phyloP scores from a whole-genome alignment of 208 protist genomes.

The Vickermania spadyakhi region DNA sequence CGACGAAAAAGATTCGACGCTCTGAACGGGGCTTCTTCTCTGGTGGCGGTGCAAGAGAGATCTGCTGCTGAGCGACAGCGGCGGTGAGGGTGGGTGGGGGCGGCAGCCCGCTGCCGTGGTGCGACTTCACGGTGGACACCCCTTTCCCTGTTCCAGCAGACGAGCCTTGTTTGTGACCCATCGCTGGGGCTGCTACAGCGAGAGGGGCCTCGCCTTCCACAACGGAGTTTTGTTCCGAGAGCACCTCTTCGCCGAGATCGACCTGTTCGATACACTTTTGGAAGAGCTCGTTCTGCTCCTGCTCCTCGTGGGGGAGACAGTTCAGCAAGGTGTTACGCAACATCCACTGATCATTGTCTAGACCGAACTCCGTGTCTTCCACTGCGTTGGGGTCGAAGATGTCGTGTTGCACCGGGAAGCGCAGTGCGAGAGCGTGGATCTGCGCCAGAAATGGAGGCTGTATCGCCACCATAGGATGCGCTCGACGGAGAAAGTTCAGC shows the following conservation, averaged over 20 bases:
- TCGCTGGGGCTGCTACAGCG: not conserved
- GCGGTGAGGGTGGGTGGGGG: not conserved
- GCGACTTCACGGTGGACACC: not conserved
- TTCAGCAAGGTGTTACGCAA: conserved; percentile 87
- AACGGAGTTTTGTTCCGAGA: not conserved
- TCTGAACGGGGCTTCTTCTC: conserved; percentile 1
- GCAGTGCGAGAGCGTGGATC: conserved; percentile 80
- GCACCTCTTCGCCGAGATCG: conserved; percentile 34
- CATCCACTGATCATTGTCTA: conserved; percentile 91
- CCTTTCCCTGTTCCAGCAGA: too few species aligned
- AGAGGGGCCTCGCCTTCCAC: not conserved
- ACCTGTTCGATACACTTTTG: conserved; percentile 45
- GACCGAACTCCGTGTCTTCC: conserved; percentile 66
- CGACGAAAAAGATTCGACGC: conserved; percentile 21
- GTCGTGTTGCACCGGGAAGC: conserved; percentile 65
- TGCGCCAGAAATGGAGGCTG: conserved; percentile 88
- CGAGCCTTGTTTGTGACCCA: too few species aligned
- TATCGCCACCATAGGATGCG: conserved; percentile 84
- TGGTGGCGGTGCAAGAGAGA: not conserved
- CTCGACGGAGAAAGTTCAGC: conserved; percentile 73
- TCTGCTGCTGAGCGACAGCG: not conserved
- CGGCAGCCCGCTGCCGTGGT: not conserved
- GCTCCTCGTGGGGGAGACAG: conserved; percentile 57
- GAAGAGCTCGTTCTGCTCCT: conserved; percentile 59
- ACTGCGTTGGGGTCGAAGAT: conserved; percentile 66